phyloP scores from a whole-genome alignment of 2,329 filamentous ascomycete species.

The Alternaria rosae region DNA sequence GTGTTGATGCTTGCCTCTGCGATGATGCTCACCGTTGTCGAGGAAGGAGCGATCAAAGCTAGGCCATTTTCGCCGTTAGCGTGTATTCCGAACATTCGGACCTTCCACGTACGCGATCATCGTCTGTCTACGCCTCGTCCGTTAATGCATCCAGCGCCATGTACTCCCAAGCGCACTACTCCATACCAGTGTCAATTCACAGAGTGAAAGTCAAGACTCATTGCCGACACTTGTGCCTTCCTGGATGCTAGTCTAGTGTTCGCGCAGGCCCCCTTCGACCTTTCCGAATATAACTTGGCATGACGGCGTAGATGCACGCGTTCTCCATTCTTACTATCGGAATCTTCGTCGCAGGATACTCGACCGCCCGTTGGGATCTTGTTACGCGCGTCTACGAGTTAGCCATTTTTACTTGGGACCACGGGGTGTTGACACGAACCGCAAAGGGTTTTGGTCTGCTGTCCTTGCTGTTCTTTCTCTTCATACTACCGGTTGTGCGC shows the following conservation, averaged over 20 bases:
- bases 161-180: constrained; percentile 18
- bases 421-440: constrained; percentile 91
- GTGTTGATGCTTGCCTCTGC: not conserved
- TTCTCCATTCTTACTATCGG: constrained; percentile 94
- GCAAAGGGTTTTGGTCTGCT: constrained; percentile 85
- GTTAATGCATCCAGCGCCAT: constrained; percentile 22
- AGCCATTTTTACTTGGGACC: constrained; percentile 95
- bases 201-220: not conserved
- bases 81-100: constrained; percentile 4
- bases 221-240: not conserved
- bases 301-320: constrained; percentile 80
- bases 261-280: not conserved
- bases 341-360: constrained; percentile 99
- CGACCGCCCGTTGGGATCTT: constrained; percentile 98
- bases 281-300: constrained; percentile 25
- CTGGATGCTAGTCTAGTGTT: not conserved
- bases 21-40: constrained; percentile 1
- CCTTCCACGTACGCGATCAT: constrained; percentile 18
- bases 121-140: constrained; percentile 7
- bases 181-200: constrained; percentile 6
- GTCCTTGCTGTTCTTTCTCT: constrained; percentile 81
- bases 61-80: constrained; percentile 9
- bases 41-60: constrained; percentile 8
- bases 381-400: constrained; percentile 97
- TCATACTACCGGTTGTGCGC: constrained; percentile 84